Base-by-base conservation (phyloP, 345 rosid species). In the Draba incana region DNA sequence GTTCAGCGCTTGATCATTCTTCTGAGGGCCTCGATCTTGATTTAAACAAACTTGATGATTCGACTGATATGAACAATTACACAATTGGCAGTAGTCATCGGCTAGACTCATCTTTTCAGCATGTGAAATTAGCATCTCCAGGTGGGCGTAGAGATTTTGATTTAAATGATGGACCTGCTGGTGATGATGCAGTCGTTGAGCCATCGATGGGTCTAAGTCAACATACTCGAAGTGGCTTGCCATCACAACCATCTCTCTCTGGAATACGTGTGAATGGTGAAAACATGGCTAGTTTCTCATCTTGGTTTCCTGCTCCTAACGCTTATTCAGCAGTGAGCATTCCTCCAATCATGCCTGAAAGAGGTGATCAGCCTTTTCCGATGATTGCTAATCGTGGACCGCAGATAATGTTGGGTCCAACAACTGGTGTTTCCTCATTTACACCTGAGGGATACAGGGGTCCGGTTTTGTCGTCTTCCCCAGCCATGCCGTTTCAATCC, bases 1-100 rank as follows among this genome's bases (percentile, higher is more conserved):
- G 66, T 67, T 69, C 85, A 53, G 64, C 73, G 10, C 41, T 74
- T 50, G 49, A 23, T 64, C 80, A 85, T 48, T 71, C 79, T 15
- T 79, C 81, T 62, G 89, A 90, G 2, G 92, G 96, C 8, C 83
- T 90, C 60, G 98, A 83, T 78, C 86, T 93, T 78, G 98, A 93
- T 80, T 68, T 93, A 80, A 90, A 93, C 69, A 83, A 74, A 75
- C 77, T 80, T 30, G 96, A 88, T 67, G 96, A 90, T 64, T 70
- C 81, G 15, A 31, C 52, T 38, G 98, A 88, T 79, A 41, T 69
- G 23, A 78, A 75, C 35, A 80, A 49, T 61, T 59, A 69, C 12
- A 67, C 79, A 28, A 70, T 74, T 11, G 77, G 75, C 58, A 84
- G 70, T 57, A 50, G 76, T 68, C 69, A 55, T 49, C 84, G 77